Conservation (phyloP, 2,329 filamentous ascomycete species). For the Phaeosphaeriaceae sp. region DNA sequence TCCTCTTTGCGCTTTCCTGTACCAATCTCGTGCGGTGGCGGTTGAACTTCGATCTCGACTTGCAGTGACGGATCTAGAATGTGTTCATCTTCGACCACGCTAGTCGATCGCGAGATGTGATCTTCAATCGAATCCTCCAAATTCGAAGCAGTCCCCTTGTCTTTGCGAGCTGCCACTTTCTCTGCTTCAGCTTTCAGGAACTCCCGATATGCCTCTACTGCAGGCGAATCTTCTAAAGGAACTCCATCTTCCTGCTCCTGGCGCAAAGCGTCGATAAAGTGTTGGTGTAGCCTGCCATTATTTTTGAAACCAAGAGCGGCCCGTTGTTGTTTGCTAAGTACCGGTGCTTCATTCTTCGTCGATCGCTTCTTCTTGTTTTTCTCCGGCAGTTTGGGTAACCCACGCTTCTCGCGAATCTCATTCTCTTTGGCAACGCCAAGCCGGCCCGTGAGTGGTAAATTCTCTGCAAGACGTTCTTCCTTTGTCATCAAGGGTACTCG, state of each 20-base stretch:
- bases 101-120: not conserved
- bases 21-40: not conserved
- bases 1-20: conserved; percentile 2
- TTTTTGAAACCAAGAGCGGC: conserved; percentile 29
- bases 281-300: conserved; percentile 32
- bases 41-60: conserved; percentile 1
- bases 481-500: conserved; percentile 31
- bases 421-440: conserved; percentile 31
- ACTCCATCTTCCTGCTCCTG: conserved; percentile 26
- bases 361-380: conserved; percentile 26
- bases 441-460: conserved; percentile 32
- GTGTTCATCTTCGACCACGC: not conserved
- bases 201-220: conserved; percentile 13
- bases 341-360: conserved; percentile 23
- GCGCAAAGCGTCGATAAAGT: conserved; percentile 32
- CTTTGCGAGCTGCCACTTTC: conserved; percentile 1
- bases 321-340: conserved; percentile 35
- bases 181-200: conserved; percentile 6
- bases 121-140: not conserved
- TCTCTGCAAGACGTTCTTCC: conserved; percentile 34
- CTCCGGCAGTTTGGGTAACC: conserved; percentile 16
- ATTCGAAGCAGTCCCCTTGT: not conserved
- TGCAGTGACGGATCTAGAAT: not conserved
- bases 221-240: conserved; percentile 24
- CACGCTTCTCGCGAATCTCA: conserved; percentile 31